Conservation (phyloP, 768 basidiomycete species). For the Hirschioporus abietinus region DNA sequence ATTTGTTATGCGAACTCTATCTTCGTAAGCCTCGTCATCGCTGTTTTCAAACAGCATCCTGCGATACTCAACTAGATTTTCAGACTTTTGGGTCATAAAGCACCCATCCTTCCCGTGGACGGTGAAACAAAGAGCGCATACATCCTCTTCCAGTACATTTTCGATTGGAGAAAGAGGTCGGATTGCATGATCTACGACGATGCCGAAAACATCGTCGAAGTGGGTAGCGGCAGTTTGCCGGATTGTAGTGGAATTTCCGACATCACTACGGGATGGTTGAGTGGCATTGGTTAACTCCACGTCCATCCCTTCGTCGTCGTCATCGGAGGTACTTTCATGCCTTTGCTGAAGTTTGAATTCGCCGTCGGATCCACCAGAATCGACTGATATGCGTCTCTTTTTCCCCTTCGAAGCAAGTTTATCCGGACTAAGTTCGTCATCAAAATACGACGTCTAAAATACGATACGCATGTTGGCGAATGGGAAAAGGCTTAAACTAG, state of each 20-base stretch:
- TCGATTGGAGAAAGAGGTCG: conserved; percentile 11
- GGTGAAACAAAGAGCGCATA: conserved; percentile 60
- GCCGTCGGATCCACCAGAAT: conserved; percentile 36
- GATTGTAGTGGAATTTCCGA: too few species aligned
- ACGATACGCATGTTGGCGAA: conserved; percentile 9
- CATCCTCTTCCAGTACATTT: conserved; percentile 10
- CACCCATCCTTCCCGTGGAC: conserved; percentile 49
- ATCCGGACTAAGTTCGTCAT: conserved; percentile 31
- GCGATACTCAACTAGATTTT: conserved; percentile 66
- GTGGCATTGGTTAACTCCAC: conserved; percentile 3
- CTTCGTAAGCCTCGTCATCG: conserved; percentile 62
- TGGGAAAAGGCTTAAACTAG: conserved; percentile 2
- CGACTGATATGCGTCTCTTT: conserved; percentile 25
- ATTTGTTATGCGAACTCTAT: conserved; percentile 40
- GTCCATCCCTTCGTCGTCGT: conserved; percentile 17
- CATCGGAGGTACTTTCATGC: conserved; percentile 19
- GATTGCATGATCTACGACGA: conserved; percentile 6
- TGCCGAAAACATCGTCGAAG: too few species aligned
- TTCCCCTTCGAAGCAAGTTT: conserved; percentile 30
- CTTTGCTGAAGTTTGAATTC: conserved; percentile 23
- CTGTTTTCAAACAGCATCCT: conserved; percentile 57
- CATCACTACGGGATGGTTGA: background rate
- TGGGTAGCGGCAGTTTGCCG: too few species aligned
- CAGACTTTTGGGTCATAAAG: conserved; percentile 57
- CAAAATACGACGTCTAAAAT: conserved; percentile 27